These are phyloP conservation scores for Colletotrichum liriopes DNA, from an alignment of 2,329 filamentous ascomycete species.

Conservation along the genomic window DNA sequence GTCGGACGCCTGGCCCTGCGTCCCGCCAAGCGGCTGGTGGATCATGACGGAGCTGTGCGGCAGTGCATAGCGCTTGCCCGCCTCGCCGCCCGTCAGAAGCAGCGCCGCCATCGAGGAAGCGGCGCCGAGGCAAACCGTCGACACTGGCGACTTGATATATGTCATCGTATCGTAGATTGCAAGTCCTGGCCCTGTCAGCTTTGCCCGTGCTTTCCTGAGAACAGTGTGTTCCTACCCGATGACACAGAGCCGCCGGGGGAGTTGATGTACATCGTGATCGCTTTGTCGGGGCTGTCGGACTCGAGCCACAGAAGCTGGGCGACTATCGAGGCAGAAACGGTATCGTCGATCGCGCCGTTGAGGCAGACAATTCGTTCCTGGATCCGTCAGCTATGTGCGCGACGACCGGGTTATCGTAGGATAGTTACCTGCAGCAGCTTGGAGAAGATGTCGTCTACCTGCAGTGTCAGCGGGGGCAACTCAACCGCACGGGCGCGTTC, in stretches of 20 bases:
- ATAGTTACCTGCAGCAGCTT: slow-evolving; percentile 78
- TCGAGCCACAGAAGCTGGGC: slow-evolving; percentile 98
- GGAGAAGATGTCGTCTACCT: slow-evolving; percentile 84
- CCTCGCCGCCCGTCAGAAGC: slow-evolving; percentile 86
- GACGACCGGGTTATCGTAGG: slow-evolving; percentile 38
- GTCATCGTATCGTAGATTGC: slow-evolving; percentile 99
- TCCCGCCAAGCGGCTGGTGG: slow-evolving; percentile 90
- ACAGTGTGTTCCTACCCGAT: slow-evolving; percentile 58
- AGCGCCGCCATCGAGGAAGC: slow-evolving; percentile 96
- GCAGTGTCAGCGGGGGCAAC: slow-evolving; percentile 45
- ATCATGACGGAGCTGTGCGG: slow-evolving; percentile 98
- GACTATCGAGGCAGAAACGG: slow-evolving; percentile 92
- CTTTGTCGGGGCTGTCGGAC: slow-evolving; percentile 94
- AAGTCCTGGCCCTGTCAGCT: slow-evolving; percentile 61
- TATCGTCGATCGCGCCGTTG: slow-evolving; percentile 92
- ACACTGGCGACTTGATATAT: slow-evolving; percentile 94
- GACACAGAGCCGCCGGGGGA: slow-evolving; percentile 95
- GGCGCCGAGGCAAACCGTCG: slow-evolving; percentile 94
- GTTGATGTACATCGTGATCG: slow-evolving; percentile 98
- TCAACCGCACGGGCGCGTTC: slow-evolving; percentile 14
- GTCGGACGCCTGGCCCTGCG: slow-evolving; percentile 78
- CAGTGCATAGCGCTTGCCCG: slow-evolving; percentile 88
- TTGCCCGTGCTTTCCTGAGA: background rate
- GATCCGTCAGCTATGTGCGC: slow-evolving; percentile 37
- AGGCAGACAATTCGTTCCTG: slow-evolving; percentile 95